phyloP scores from a whole-genome alignment of 2,329 filamentous ascomycete genomes.

The Trichophyton schoenleinii region DNA sequence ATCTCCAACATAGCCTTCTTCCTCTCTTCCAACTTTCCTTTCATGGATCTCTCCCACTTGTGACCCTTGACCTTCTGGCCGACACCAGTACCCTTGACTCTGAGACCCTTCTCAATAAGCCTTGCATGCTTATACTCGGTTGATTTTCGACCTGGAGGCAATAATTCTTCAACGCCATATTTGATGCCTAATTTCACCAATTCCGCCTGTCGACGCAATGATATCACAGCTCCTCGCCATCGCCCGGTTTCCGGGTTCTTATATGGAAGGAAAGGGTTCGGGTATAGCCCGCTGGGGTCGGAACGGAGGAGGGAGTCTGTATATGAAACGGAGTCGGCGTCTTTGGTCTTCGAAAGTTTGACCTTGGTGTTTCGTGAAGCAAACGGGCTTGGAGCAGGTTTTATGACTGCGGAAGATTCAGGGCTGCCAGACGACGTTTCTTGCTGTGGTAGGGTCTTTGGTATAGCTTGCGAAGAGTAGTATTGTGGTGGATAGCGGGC shows the following conservation, averaged over 20 bases:
- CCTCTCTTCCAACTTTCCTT: slow-evolving; percentile 71
- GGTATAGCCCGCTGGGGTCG: slow-evolving; percentile 35
- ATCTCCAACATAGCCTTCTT: slow-evolving; percentile 89
- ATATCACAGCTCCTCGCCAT: slow-evolving; percentile 75
- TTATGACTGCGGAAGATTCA: slow-evolving; percentile 14
- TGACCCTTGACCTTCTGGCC: slow-evolving; percentile 94
- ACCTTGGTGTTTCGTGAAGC: slow-evolving; percentile 33
- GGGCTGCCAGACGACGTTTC: slow-evolving; percentile 38
- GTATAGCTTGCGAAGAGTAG: slow-evolving; percentile 28
- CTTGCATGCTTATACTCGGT: slow-evolving; percentile 54
- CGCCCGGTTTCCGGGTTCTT: slow-evolving; percentile 67
- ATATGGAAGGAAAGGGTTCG: slow-evolving; percentile 68
- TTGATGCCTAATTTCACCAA: slow-evolving; percentile 72
- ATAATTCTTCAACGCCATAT: slow-evolving; percentile 66
- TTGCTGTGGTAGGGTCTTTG: slow-evolving; percentile 18
- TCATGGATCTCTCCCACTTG: slow-evolving; percentile 75
- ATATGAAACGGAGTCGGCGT: slow-evolving; percentile 21
- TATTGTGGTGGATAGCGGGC: slow-evolving; percentile 67
- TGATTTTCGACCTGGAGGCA: slow-evolving; percentile 66
- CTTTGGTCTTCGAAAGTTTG: slow-evolving; percentile 19
- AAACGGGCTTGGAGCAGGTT: slow-evolving; percentile 25
- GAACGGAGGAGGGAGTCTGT: slow-evolving; percentile 25
- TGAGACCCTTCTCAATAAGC: slow-evolving; percentile 64
- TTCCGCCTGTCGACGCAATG: slow-evolving; percentile 66
- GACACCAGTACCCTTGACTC: slow-evolving; percentile 84